A percentile compares a stretch with the other conserved stretches of the same genome.
Conservation (phyloP, 352 stramenopile genomes). For the Phytophthora ohioensis region DNA sequence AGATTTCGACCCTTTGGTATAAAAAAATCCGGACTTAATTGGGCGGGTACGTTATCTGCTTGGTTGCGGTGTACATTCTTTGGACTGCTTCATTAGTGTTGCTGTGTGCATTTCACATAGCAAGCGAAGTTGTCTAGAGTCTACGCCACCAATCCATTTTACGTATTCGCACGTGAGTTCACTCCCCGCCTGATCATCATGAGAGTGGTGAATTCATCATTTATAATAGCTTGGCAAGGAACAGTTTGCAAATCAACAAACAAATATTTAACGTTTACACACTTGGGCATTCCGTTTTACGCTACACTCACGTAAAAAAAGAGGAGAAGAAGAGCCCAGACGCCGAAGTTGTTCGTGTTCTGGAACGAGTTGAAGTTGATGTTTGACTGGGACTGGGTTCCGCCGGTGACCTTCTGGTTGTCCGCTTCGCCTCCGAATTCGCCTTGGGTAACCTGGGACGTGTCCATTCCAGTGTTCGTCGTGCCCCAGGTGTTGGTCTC, state of each 20-base stretch:
- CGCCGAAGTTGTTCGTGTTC: background rate
- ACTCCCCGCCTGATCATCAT: too few species aligned
- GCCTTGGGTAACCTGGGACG: constrained; percentile 13
- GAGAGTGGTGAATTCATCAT: background rate
- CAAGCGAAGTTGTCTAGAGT: too few species aligned
- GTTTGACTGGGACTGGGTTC: constrained; percentile 5
- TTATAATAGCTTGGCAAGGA: background rate
- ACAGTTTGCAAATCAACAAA: background rate
- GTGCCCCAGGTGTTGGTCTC: constrained; percentile 6
- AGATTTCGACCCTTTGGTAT: too few species aligned
- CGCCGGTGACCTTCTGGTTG: constrained; percentile 6
- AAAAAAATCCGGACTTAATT: too few species aligned
- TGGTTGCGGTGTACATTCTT: too few species aligned
- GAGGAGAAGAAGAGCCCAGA: background rate
- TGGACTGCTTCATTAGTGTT: too few species aligned
- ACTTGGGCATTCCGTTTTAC: constrained; percentile 1
- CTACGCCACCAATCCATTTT: too few species aligned
- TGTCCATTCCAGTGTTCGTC: background rate
- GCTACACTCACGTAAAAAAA: constrained; percentile 24
- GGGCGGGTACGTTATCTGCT: too few species aligned
- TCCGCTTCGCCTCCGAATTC: constrained; percentile 3
- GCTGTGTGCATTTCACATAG: too few species aligned
- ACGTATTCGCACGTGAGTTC: too few species aligned
- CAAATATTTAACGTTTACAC: constrained; percentile 11
- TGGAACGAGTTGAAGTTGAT: constrained; percentile 28